These are phyloP conservation scores for Boletales sp. DNA, from an alignment of 768 basidiomycete genomes.

Conservation along the genomic window DNA sequence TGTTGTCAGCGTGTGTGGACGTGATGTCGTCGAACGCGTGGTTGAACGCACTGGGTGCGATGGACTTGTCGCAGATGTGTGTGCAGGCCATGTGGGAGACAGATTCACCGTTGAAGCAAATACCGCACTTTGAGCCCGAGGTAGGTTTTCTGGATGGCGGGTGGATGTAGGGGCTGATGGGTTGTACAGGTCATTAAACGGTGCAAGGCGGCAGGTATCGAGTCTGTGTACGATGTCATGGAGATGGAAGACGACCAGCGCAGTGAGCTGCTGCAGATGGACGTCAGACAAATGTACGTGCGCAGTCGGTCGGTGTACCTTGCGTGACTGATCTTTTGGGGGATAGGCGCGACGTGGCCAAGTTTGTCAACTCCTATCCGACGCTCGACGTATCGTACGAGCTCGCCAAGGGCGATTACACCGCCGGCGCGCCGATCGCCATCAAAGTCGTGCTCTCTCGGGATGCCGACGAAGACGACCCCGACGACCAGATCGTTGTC, in stretches of 20 bases:
- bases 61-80: slow-evolving; percentile 99
- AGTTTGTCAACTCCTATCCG: slow-evolving; percentile 95
- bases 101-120: slow-evolving; percentile 92
- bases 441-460: slow-evolving; percentile 77
- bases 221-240: slow-evolving; percentile 96
- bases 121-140: slow-evolving; percentile 93
- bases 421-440: slow-evolving; percentile 78
- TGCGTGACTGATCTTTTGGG: not conserved
- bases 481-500: slow-evolving; percentile 77
- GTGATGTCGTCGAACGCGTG: slow-evolving; percentile 98
- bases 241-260: slow-evolving; percentile 95
- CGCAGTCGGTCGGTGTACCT: not conserved
- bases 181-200: slow-evolving; percentile 65
- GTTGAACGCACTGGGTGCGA: slow-evolving; percentile 90
- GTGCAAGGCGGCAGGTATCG: slow-evolving; percentile 77
- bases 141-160: slow-evolving; percentile 37
- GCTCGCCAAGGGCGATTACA: slow-evolving; percentile 83
- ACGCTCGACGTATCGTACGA: slow-evolving; percentile 90
- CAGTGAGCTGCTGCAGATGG: slow-evolving; percentile 79
- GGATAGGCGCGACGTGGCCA: slow-evolving; percentile 86
- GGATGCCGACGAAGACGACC: slow-evolving; percentile 76
- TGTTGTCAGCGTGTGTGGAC: slow-evolving; percentile 93
- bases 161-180: not conserved
- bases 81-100: slow-evolving; percentile 98
- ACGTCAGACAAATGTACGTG: slow-evolving; percentile 78